These are phyloP conservation scores for Furcasterigmium furcatum DNA, from an alignment of 2,329 filamentous ascomycete genomes.

Conservation along the genomic window DNA sequence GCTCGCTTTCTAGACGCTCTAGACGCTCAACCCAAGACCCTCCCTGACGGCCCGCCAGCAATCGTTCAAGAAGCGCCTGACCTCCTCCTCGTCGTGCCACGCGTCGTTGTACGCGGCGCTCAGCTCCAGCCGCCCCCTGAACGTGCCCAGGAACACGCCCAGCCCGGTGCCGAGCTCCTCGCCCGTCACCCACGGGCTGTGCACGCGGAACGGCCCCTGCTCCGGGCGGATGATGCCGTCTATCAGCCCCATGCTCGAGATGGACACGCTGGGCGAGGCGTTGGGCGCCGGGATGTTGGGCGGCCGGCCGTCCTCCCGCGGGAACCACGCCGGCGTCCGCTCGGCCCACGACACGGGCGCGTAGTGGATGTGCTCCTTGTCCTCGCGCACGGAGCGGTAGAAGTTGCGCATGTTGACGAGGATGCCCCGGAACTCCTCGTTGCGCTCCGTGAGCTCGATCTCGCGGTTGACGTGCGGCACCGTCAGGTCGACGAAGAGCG, in stretches of 20 bases:
- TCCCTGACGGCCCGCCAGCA: background rate
- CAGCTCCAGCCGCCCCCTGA: slow-evolving; percentile 26
- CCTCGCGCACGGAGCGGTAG: slow-evolving; percentile 23
- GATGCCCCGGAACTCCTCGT: slow-evolving; percentile 17
- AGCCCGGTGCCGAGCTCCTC: slow-evolving; percentile 36
- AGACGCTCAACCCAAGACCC: background rate
- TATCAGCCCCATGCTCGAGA: slow-evolving; percentile 30
- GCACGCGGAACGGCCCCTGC: slow-evolving; percentile 20
- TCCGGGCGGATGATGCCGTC: slow-evolving; percentile 26
- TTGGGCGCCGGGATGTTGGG: slow-evolving; percentile 20
- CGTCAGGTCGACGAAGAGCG: slow-evolving; percentile 20
- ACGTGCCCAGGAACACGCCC: slow-evolving; percentile 37
- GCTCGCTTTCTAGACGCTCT: background rate
- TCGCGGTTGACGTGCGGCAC: slow-evolving; percentile 2
- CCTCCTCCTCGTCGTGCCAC: slow-evolving; percentile 27
- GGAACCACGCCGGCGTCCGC: slow-evolving; percentile 5
- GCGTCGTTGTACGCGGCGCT: slow-evolving; percentile 39
- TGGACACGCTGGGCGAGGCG: slow-evolving; percentile 19
- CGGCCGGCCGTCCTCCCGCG: slow-evolving; percentile 1
- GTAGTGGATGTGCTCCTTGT: slow-evolving; percentile 22
- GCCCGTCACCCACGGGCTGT: slow-evolving; percentile 39
- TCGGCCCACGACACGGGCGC: slow-evolving; percentile 18
- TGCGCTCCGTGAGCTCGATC: background rate
- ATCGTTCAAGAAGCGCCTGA: slow-evolving; percentile 14
- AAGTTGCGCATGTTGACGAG: slow-evolving; percentile 20